Evolutionary conservation across 441 rosid genomes (phyloP).

Genomic region (Populus hybrid): DNA sequence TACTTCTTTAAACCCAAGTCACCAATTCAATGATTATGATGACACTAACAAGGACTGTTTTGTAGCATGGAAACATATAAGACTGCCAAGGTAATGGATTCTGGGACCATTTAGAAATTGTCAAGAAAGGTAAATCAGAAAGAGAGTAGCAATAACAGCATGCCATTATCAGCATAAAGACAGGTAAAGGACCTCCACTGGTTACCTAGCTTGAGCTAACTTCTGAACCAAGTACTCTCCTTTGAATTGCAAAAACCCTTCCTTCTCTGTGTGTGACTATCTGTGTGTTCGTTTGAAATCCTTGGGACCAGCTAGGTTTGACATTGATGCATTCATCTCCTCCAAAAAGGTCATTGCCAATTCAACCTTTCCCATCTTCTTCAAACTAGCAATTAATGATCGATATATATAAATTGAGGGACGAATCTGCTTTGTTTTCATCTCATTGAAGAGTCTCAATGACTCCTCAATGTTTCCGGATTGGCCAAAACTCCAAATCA

Average conservation of each 20-base stretch:
- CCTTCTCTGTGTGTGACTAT: constrained; percentile 8
- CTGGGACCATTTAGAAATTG: not conserved
- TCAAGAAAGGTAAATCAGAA: not conserved
- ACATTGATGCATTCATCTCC: no score
- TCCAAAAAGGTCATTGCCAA: no score
- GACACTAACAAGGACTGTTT: not conserved
- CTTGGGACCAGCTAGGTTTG: constrained; percentile 54
- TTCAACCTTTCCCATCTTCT: no score
- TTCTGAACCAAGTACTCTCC: not conserved
- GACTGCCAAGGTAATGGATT: not conserved
- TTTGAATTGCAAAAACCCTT: not conserved
- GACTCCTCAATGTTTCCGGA: no score
- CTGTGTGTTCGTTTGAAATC: constrained; percentile 57
- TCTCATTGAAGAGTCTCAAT: no score
- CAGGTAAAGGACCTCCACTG: not conserved
- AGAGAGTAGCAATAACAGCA: not conserved
- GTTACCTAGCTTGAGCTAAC: not conserved
- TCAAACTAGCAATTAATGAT: no score
- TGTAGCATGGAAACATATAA: not conserved
- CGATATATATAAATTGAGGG: no score
- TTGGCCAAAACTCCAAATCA: no score
- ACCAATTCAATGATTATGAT: not conserved
- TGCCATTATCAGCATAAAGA: not conserved
- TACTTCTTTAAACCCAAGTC: not conserved
- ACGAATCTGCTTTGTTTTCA: no score